These are phyloP conservation scores for Xylaria cubensis DNA, from an alignment of 495 filamentous ascomycete genomes.

Conservation along the genomic window DNA sequence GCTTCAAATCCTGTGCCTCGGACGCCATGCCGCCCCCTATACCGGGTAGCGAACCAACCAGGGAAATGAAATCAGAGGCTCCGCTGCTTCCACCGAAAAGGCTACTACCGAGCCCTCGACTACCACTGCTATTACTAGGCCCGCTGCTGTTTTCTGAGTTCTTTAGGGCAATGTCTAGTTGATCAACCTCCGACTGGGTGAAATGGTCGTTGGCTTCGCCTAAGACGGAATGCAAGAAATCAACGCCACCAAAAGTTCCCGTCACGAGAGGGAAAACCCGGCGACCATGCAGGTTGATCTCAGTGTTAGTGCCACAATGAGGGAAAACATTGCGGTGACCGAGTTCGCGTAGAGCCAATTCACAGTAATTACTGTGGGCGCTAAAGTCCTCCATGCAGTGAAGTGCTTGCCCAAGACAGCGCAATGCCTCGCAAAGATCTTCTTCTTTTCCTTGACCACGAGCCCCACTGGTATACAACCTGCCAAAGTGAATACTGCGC, in stretches of 20 bases:
- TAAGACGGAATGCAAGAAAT: constrained; percentile 96
- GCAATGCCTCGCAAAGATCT: constrained; percentile 88
- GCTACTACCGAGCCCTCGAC: constrained; percentile 47
- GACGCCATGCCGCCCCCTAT: constrained; percentile 72
- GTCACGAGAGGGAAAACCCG: constrained; percentile 88
- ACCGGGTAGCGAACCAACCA: constrained; percentile 80
- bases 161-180: constrained; percentile 79
- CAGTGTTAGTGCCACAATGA: constrained; percentile 76
- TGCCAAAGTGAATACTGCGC: constrained; percentile 87
- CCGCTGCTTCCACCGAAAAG: constrained; percentile 40
- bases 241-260: constrained; percentile 89
- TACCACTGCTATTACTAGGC: constrained; percentile 46
- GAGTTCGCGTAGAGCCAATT: constrained; percentile 85
- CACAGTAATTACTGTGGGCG: constrained; percentile 93
- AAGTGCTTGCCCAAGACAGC: constrained; percentile 84
- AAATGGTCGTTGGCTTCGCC: constrained; percentile 96
- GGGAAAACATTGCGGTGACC: constrained; percentile 84
- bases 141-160: constrained; percentile 50
- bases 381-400: constrained; percentile 96
- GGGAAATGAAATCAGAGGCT: constrained; percentile 64
- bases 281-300: constrained; percentile 75
- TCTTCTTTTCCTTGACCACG: constrained; percentile 72
- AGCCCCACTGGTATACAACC: constrained; percentile 79
- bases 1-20: constrained; percentile 79
- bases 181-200: constrained; percentile 91